These are phyloP conservation scores for Corchorus capsularis DNA, from an alignment of 345 rosid genomes.

Conservation along the genomic window DNA sequence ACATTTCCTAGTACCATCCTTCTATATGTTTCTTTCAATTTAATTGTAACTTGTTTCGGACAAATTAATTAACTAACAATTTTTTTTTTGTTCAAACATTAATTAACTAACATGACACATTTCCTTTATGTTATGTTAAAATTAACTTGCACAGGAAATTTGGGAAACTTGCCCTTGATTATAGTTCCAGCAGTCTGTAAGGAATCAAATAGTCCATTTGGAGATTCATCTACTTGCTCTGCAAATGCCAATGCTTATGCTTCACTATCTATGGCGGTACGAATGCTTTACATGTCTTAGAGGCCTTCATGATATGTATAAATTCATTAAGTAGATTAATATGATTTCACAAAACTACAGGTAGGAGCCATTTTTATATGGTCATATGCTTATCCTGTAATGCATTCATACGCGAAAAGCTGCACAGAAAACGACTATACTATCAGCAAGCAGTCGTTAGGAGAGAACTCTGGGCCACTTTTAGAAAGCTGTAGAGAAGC, in stretches of 20 bases:
- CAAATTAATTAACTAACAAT: background rate
- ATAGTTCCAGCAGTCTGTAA: conserved; percentile 55
- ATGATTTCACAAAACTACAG: conserved; percentile 20
- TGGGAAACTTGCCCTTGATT: conserved; percentile 51
- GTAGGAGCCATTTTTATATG: conserved; percentile 39
- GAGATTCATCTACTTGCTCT: conserved; percentile 42
- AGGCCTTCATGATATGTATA: background rate
- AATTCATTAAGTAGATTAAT: background rate
- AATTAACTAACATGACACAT: background rate
- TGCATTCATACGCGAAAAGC: conserved; percentile 28
- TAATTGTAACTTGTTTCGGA: background rate
- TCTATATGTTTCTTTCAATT: too few relatives aligned
- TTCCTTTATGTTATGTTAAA: background rate
- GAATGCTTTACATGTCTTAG: background rate
- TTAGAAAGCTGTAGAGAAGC: conserved; percentile 21
- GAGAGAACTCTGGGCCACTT: conserved; percentile 10
- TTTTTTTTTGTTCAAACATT: too few relatives aligned
- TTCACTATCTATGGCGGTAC: conserved; percentile 59
- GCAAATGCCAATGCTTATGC: conserved; percentile 47
- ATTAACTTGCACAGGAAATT: conserved; percentile 33
- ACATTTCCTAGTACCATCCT: background rate
- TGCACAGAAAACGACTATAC: background rate
- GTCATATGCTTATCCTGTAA: conserved; percentile 41
- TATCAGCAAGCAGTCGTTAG: background rate
- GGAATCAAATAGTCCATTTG: conserved; percentile 53